Base-by-base conservation (phyloP, 805 yeast genomes). In the Vanderwaltozyma yarrowii region DNA sequence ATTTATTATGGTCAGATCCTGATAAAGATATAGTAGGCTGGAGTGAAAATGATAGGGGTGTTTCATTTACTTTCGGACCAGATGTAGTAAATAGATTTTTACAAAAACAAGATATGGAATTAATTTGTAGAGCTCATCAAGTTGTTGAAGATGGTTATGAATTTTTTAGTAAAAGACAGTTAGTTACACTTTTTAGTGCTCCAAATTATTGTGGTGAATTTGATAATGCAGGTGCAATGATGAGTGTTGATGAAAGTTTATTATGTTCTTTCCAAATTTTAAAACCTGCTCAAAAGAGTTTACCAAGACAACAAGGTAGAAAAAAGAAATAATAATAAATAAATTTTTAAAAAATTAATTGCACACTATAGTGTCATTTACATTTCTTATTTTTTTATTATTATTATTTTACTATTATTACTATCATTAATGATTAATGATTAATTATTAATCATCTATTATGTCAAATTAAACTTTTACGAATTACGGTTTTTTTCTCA, bases 131-230 rank as follows among this genome's bases (percentile, higher is more conserved):
- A 62, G 97, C 97, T 33, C 98, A 89, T 71, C 97, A 89, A 68
- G 98, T 89, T 46, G 98, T 89, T 44, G 98, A 89, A 68, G 98
- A 89, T 65, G 98, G 98, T 49, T 89, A 92, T 65, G 97, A 89
- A 69, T 89, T 89, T 61, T 89, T 92, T 64, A 77, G 92, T 47
- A 89, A 89, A 64, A 81, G 97, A 59, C 97, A 89, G 65, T 74
- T 89, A 58, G 97, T 89, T 35, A 89, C 98, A 24, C 71, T 89
- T 50, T 89, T 89, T 62, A 79, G 92, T 38, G 98, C 98, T 41
- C 98, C 98, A 52, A 92, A 92, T 66, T 88, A 88, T 63, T 92
- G 97, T 73, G 98, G 98, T 54, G 97, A 92, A 65, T 89, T 89
- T 60, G 98, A 89, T 65, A 89, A 89, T 58, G 96, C 97, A 2